phyloP scores from a whole-genome alignment of 2,329 filamentous ascomycete species.

The Fusarium brachygibbosum region DNA sequence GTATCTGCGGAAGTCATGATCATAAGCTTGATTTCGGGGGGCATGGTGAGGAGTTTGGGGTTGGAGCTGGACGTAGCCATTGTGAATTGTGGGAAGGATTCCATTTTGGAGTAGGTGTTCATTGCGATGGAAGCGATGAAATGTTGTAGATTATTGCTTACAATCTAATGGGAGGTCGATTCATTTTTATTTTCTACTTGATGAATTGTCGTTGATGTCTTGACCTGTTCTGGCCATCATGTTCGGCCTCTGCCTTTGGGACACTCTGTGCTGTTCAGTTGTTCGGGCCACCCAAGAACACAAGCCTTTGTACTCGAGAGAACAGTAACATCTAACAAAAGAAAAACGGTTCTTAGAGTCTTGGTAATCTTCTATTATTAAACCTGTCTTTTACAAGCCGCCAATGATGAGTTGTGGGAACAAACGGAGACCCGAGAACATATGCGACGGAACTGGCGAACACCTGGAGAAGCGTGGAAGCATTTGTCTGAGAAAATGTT shows the following conservation, averaged over 20 bases:
- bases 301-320: background rate
- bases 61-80: background rate
- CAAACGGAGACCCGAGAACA: background rate
- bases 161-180: rapidly evolving
- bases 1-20: background rate
- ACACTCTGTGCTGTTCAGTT: background rate
- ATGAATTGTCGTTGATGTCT: background rate
- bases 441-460: background rate
- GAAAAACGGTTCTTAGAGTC: rapidly evolving
- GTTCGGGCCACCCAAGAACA: rapidly evolving
- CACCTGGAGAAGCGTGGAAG: background rate
- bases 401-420: background rate
- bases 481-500: too few relatives aligned
- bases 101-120: background rate
- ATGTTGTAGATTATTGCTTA: rapidly evolving
- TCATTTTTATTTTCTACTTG: background rate
- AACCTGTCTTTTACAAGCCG: background rate
- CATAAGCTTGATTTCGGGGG: background rate
- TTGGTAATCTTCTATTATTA: background rate
- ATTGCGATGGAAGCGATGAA: rapidly evolving
- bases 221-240: background rate
- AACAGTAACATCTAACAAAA: background rate
- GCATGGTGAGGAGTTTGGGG: background rate
- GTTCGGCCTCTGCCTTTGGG: background rate
- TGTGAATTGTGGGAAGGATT: background rate